phyloP scores from a whole-genome alignment of 768 basidiomycete genomes.

The Boletus speciosus region DNA sequence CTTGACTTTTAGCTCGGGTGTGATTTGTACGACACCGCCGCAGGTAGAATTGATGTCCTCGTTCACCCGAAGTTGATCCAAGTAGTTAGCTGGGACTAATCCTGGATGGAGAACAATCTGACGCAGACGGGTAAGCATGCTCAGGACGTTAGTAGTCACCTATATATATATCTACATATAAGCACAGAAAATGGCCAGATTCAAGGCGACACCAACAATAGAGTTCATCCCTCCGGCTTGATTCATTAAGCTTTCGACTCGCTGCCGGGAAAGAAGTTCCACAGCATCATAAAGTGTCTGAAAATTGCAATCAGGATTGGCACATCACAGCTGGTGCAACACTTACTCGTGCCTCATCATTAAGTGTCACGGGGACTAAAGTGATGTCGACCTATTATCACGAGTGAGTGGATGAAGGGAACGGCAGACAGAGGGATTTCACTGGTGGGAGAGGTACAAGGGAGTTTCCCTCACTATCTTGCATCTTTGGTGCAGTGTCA shows the following conservation, averaged over 20 bases:
- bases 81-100: slow-evolving; percentile 66
- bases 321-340: not conserved
- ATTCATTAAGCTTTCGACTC: slow-evolving; percentile 55
- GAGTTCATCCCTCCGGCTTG: slow-evolving; percentile 36
- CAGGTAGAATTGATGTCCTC: slow-evolving; percentile 26
- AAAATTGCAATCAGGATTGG: slow-evolving; percentile 3
- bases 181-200: not conserved
- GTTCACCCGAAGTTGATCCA: slow-evolving; percentile 51
- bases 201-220: slow-evolving; percentile 33
- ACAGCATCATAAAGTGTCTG: slow-evolving; percentile 69
- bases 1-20: slow-evolving; percentile 49
- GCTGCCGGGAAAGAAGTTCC: slow-evolving; percentile 57
- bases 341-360: slow-evolving; percentile 60
- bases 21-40: slow-evolving; percentile 37
- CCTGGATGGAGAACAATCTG: slow-evolving; percentile 80
- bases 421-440: slow-evolving; percentile 7
- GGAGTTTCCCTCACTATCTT: slow-evolving; percentile 69
- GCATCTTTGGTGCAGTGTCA: slow-evolving; percentile 56
- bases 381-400: slow-evolving; percentile 68
- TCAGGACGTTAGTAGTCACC: slow-evolving; percentile 68
- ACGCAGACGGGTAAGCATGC: slow-evolving; percentile 82
- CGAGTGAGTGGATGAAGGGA: slow-evolving; percentile 2
- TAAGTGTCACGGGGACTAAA: slow-evolving; percentile 63
- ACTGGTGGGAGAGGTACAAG: slow-evolving; percentile 76
- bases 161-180: slow-evolving; percentile 23